These are phyloP conservation scores for Colletotrichum sp. DNA, from an alignment of 2,329 filamentous ascomycete genomes.

Conservation along the genomic window DNA sequence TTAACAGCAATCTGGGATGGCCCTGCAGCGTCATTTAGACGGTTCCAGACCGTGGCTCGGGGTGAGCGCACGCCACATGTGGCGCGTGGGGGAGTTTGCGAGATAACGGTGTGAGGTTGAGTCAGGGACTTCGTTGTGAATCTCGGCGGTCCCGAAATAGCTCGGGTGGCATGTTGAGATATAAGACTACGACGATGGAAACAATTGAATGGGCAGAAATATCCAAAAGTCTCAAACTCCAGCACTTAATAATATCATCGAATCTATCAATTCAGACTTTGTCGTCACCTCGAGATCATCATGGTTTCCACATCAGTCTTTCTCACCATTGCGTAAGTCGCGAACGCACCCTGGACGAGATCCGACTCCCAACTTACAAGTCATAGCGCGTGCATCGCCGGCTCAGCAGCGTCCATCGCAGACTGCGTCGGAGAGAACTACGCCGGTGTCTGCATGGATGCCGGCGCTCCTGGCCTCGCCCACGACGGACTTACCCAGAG, in stretches of 20 bases:
- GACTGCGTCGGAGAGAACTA: background rate
- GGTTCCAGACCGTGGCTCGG: background rate
- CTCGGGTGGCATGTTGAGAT: background rate
- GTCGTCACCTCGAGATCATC: background rate
- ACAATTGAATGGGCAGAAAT: fast-evolving
- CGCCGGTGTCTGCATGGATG: background rate
- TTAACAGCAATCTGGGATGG: background rate
- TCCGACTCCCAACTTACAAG: fast-evolving
- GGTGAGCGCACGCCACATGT: background rate
- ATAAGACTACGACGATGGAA: background rate
- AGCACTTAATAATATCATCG: background rate
- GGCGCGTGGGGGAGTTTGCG: background rate
- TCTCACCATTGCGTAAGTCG: background rate
- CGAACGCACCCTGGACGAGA: background rate
- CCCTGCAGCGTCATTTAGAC: background rate
- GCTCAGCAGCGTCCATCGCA: background rate
- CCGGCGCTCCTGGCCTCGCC: background rate
- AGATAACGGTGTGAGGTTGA: background rate
- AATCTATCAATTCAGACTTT: background rate
- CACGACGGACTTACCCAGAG: background rate
- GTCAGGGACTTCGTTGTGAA: background rate
- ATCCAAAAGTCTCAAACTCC: background rate
- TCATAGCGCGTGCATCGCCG: background rate
- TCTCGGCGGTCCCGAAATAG: background rate
- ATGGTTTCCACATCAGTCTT: background rate